phyloP scores from a whole-genome alignment of 495 filamentous ascomycete species.

The Tuber microsphaerosporum region DNA sequence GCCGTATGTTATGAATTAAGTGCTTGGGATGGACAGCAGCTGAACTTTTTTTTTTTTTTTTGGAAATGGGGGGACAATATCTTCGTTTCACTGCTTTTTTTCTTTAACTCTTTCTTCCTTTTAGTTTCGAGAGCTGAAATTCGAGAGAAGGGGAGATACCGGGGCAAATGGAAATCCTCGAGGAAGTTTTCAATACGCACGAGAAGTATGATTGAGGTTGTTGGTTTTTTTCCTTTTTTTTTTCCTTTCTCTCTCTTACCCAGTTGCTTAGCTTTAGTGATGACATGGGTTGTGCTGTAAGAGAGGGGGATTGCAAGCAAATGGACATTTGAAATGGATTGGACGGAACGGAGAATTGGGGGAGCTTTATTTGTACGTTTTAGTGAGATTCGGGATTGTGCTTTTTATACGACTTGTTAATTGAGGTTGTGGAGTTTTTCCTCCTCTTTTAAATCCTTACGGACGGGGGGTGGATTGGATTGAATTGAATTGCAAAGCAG shows the following conservation, averaged over 20 bases:
- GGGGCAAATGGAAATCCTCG: background rate
- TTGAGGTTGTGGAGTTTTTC: background rate
- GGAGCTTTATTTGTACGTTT: constrained; percentile 2
- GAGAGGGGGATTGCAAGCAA: background rate
- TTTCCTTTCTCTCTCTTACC: background rate
- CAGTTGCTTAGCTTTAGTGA: background rate
- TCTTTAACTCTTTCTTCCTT: constrained; percentile 18
- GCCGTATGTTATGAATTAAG: constrained; percentile 22
- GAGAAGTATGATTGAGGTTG: constrained; percentile 24
- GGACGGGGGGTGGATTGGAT: background rate
- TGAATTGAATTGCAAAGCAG: background rate
- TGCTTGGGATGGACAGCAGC: constrained; percentile 13
- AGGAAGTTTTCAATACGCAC: constrained; percentile 6
- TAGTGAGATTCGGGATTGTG: background rate
- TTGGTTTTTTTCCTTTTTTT: constrained; percentile 15
- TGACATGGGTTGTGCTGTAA: background rate
- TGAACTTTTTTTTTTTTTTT: constrained; percentile 15
- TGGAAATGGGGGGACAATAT: constrained; percentile 28
- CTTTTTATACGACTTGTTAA: constrained; percentile 2
- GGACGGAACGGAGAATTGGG: background rate
- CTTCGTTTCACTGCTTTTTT: constrained; percentile 8
- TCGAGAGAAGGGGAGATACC: background rate
- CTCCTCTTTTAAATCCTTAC: background rate
- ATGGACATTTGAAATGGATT: background rate
- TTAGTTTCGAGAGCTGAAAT: constrained; percentile 13